Evolutionary conservation across 352 stramenopile genomes (phyloP).

Genomic region (Pythium aquatile): DNA sequence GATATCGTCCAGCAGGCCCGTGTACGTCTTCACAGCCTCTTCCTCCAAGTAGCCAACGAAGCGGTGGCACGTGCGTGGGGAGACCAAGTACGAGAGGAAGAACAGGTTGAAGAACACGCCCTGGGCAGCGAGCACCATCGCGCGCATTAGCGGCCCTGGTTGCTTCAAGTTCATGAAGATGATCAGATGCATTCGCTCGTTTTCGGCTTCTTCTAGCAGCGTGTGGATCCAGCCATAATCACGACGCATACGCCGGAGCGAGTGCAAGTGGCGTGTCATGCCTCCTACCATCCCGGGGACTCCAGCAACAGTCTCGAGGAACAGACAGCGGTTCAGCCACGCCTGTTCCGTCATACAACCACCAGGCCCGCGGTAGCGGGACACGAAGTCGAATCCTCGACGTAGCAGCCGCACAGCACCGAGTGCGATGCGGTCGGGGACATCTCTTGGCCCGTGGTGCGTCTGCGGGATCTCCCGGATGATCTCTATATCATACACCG

Average conservation of each 20-base stretch:
- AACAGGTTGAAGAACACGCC: constrained; percentile 87
- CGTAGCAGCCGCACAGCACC: constrained; percentile 46
- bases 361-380: constrained; percentile 46
- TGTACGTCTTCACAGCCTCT: constrained; percentile 91
- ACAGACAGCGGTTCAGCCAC: constrained; percentile 70
- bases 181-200: constrained; percentile 92
- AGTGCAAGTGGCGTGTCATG: constrained; percentile 76
- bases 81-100: constrained; percentile 84
- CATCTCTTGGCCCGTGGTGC: constrained; percentile 33
- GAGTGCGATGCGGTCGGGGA: constrained; percentile 38
- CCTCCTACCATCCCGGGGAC: constrained; percentile 73
- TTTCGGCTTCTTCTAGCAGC: constrained; percentile 90
- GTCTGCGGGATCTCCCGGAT: constrained; percentile 36
- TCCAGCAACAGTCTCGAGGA: constrained; percentile 74
- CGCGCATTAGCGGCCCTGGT: constrained; percentile 67
- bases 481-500: constrained; percentile 40
- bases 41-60: constrained; percentile 94
- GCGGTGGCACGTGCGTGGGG: constrained; percentile 86
- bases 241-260: constrained; percentile 68
- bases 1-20: constrained; percentile 88
- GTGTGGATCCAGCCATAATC: constrained; percentile 91
- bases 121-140: constrained; percentile 73
- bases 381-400: constrained; percentile 45
- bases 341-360: constrained; percentile 55
- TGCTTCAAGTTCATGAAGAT: constrained; percentile 91